Percentiles rank a stretch among this genome's conserved stretches.
Conservation (phyloP, 1,284 basidiomycete species). For the Fomitopsis pinicola region DNA sequence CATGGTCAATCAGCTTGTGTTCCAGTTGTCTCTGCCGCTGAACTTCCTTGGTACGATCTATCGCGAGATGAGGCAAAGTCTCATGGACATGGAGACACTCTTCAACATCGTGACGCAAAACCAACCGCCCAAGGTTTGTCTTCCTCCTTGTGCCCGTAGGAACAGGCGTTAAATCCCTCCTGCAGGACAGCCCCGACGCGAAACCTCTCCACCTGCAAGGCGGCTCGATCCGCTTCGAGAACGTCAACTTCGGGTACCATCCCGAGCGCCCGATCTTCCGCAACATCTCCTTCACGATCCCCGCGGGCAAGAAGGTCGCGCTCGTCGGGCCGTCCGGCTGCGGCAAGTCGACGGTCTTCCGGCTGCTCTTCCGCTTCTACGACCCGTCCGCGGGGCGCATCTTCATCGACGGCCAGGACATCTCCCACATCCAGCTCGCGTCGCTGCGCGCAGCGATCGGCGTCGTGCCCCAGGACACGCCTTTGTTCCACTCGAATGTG, state of each 20-base stretch:
- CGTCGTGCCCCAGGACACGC: slow-evolving; percentile 97
- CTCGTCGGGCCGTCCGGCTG: slow-evolving; percentile 96
- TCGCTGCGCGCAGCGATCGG: slow-evolving; percentile 79
- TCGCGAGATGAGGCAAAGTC: slow-evolving; percentile 90
- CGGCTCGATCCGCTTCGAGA: slow-evolving; percentile 90
- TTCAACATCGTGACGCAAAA: slow-evolving; percentile 90
- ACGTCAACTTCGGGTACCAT: slow-evolving; percentile 91
- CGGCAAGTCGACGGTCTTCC: slow-evolving; percentile 97
- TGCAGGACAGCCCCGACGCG: slow-evolving; percentile 65
- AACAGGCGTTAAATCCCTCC: not conserved
- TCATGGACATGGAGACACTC: slow-evolving; percentile 95
- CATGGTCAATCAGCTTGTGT: slow-evolving; percentile 99
- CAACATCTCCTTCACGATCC: slow-evolving; percentile 87
- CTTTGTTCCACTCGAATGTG: slow-evolving; percentile 93
- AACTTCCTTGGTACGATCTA: slow-evolving; percentile 98
- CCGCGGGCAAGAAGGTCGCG: slow-evolving; percentile 93
- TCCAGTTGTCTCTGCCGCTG: slow-evolving; percentile 92
- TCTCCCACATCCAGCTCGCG: slow-evolving; percentile 69
- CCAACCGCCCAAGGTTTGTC: slow-evolving; percentile 59
- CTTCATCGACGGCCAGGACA: slow-evolving; percentile 83
- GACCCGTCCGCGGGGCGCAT: slow-evolving; percentile 81
- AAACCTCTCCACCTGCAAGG: slow-evolving; percentile 70
- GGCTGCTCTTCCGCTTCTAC: slow-evolving; percentile 94
- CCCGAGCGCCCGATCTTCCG: slow-evolving; percentile 88
- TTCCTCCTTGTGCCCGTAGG: not conserved